Conservation (phyloP, 495 filamentous ascomycete genomes). For the Lasiosphaeria miniovina region DNA sequence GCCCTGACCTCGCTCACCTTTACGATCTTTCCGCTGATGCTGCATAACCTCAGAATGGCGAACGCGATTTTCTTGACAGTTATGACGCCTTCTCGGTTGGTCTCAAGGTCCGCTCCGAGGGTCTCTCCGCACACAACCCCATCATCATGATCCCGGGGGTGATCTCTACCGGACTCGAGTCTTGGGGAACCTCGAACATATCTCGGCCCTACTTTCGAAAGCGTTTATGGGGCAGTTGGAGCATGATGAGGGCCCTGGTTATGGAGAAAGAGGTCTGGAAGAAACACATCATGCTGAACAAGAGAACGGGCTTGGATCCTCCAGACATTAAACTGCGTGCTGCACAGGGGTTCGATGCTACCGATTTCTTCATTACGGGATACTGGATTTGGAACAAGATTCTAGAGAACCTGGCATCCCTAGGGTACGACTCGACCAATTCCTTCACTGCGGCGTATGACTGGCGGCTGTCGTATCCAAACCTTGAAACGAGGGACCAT, state of each 20-base stretch:
- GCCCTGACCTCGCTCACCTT: background rate
- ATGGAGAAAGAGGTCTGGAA: constrained; percentile 94
- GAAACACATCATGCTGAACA: constrained; percentile 94
- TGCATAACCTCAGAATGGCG: constrained; percentile 57
- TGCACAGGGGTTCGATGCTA: constrained; percentile 95
- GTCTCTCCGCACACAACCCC: constrained; percentile 77
- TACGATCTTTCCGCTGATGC: constrained; percentile 14
- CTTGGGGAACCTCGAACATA: constrained; percentile 81
- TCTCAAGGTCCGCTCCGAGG: constrained; percentile 75
- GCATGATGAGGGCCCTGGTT: constrained; percentile 93
- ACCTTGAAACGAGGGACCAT: constrained; percentile 84
- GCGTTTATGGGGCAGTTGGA: constrained; percentile 95
- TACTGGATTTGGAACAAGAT: constrained; percentile 99
- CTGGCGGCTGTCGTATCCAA: constrained; percentile 90
- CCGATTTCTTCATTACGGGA: constrained; percentile 86
- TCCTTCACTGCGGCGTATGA: constrained; percentile 95
- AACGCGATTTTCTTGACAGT: constrained; percentile 74
- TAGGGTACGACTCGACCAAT: constrained; percentile 95
- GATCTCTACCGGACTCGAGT: constrained; percentile 94
- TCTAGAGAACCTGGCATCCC: constrained; percentile 87
- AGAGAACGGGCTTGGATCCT: constrained; percentile 84
- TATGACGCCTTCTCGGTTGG: constrained; percentile 94
- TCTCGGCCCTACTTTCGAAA: constrained; percentile 91
- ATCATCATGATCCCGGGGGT: constrained; percentile 97
- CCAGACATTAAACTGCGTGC: constrained; percentile 89